These are phyloP conservation scores for Syncephalastrum sp. DNA, from an alignment of 371 early-diverging fungal genomes.

Conservation along the genomic window DNA sequence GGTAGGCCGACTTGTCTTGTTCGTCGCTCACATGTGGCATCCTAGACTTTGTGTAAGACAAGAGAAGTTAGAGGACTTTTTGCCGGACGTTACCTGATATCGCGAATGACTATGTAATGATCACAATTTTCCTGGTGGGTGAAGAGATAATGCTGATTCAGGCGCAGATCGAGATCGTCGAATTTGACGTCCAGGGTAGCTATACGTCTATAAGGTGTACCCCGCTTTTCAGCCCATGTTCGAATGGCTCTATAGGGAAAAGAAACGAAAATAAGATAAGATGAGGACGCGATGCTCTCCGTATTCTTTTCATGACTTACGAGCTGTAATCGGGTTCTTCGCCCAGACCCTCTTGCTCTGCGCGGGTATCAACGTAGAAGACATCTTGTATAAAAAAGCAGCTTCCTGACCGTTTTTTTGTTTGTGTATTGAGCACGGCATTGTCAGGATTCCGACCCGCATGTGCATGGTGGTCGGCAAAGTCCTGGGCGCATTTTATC, in stretches of 20 bases:
- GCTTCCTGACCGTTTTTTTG: constrained; percentile 26
- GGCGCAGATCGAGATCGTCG: constrained; percentile 51
- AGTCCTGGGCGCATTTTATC: constrained; percentile 41
- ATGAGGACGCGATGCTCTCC: neutral
- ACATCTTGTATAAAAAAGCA: constrained; percentile 47
- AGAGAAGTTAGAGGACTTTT: constrained; percentile 1
- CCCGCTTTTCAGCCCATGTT: constrained; percentile 23
- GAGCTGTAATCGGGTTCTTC: constrained; percentile 31
- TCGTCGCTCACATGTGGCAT: constrained; percentile 36
- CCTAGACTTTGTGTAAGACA: constrained; percentile 7
- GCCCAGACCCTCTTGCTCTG: constrained; percentile 12
- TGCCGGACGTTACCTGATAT: constrained; percentile 45
- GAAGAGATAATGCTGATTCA: constrained; percentile 66
- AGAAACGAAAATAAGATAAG: neutral
- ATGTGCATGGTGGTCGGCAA: constrained; percentile 11
- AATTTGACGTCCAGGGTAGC: constrained; percentile 56
- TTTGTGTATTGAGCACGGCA: constrained; percentile 14
- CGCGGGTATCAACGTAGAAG: constrained; percentile 46
- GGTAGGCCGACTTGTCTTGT: constrained; percentile 51
- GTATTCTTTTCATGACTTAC: constrained; percentile 5
- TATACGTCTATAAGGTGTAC: constrained; percentile 19
- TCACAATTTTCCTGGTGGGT: constrained; percentile 76
- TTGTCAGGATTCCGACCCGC: constrained; percentile 9
- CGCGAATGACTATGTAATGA: constrained; percentile 66
- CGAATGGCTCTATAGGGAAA: constrained; percentile 14